These are phyloP conservation scores for Pleurotus giganteus DNA, from an alignment of 768 basidiomycete species.

Conservation along the genomic window DNA sequence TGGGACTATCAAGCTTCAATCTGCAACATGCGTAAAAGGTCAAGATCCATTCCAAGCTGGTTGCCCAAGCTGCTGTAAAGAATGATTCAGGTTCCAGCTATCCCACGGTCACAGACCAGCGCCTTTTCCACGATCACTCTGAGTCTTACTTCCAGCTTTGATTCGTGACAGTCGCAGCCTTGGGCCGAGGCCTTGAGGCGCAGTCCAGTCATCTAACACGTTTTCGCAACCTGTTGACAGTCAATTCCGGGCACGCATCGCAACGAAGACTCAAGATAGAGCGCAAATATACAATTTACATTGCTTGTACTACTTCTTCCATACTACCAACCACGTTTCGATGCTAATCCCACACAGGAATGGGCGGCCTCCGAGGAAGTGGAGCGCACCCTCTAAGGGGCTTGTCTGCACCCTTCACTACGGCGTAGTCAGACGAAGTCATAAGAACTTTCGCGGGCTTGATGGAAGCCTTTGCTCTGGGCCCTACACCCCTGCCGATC, in stretches of 20 bases:
- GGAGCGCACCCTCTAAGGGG: slow-evolving; percentile 8
- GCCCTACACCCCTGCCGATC: neutral
- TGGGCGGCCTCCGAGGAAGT: slow-evolving; percentile 12
- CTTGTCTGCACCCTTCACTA: slow-evolving; percentile 16
- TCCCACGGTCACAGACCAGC: neutral
- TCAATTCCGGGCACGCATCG: neutral
- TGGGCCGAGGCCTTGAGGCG: too few species aligned
- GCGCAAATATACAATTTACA: too few species aligned
- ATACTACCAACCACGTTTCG: too few species aligned
- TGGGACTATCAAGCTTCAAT: slow-evolving; percentile 3
- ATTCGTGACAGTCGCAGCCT: neutral
- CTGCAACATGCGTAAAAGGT: slow-evolving; percentile 10
- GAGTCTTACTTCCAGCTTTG: neutral
- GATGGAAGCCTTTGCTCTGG: neutral
- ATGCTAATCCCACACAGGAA: slow-evolving; percentile 12
- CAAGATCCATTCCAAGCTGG: slow-evolving; percentile 7
- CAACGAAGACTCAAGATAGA: neutral
- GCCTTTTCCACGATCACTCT: neutral
- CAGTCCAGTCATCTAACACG: too few species aligned
- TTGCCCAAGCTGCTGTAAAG: neutral
- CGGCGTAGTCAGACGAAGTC: slow-evolving; percentile 14
- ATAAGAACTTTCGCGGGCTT: slow-evolving; percentile 2
- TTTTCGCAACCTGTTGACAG: too few species aligned
- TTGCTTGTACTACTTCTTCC: too few species aligned
- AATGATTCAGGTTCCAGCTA: neutral